Evolutionary conservation across 2,329 filamentous ascomycete species (phyloP).

Genomic region (Cladosporium sp.): DNA sequence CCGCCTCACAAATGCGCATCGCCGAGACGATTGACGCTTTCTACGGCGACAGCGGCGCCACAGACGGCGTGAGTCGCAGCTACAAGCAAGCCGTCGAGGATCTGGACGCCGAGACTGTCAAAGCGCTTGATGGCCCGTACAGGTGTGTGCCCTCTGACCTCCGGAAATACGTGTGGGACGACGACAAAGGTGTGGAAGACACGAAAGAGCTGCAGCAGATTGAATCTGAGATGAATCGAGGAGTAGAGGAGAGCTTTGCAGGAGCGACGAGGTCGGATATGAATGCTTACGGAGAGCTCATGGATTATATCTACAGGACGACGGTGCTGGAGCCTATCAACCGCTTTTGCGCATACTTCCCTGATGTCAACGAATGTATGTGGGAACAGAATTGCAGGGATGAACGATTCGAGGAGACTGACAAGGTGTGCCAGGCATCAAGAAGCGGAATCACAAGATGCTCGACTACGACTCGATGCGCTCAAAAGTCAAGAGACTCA

Average conservation of each 20-base stretch:
- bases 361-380: slow-evolving; percentile 94
- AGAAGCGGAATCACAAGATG: slow-evolving; percentile 97
- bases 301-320: slow-evolving; percentile 50
- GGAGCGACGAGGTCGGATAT: slow-evolving; percentile 9
- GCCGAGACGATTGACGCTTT: slow-evolving; percentile 99
- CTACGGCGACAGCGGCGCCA: slow-evolving; percentile 92
- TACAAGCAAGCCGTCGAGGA: slow-evolving; percentile 99
- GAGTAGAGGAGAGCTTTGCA: slow-evolving; percentile 19
- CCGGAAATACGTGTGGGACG: slow-evolving; percentile 15
- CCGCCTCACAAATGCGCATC: slow-evolving; percentile 97
- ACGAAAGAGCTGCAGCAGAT: slow-evolving; percentile 19
- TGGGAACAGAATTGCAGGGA: slow-evolving; percentile 1
- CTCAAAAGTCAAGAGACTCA: slow-evolving; percentile 92
- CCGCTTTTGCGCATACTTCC: slow-evolving; percentile 96
- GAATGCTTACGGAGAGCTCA: slow-evolving; percentile 22
- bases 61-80: slow-evolving; percentile 89
- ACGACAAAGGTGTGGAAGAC: slow-evolving; percentile 18
- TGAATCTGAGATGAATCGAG: slow-evolving; percentile 26
- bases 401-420: background rate
- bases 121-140: slow-evolving; percentile 94
- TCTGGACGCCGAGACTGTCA: slow-evolving; percentile 96
- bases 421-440: slow-evolving; percentile 60
- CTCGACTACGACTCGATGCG: slow-evolving; percentile 96
- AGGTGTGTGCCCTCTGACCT: slow-evolving; percentile 48
- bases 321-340: slow-evolving; percentile 95